These are phyloP conservation scores for Drechslerella dactyloides DNA, from an alignment of 2,329 filamentous ascomycete genomes.

Conservation along the genomic window DNA sequence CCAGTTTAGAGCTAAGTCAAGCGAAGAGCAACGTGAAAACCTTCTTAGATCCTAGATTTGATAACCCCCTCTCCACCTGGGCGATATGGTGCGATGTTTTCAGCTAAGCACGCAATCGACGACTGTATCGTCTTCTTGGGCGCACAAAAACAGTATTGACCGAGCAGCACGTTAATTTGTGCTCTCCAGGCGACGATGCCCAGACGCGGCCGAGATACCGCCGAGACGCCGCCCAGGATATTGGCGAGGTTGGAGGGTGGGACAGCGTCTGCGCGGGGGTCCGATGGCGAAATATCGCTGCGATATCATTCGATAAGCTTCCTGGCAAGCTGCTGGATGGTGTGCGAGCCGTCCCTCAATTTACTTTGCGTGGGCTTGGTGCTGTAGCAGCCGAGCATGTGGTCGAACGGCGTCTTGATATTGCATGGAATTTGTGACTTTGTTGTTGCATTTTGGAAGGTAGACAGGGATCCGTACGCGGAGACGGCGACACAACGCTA, in stretches of 20 bases:
- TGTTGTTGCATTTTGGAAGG: conserved; percentile 44
- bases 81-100: conserved; percentile 38
- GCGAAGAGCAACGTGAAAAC: not conserved
- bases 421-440: not conserved
- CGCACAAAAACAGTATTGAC: not conserved
- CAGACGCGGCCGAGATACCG: conserved; percentile 24
- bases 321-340: conserved; percentile 14
- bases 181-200: conserved; percentile 23
- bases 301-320: conserved; percentile 49
- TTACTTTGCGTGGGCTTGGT: conserved; percentile 20
- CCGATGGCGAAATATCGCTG: conserved; percentile 46
- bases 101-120: conserved; percentile 37
- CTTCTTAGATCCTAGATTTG: conserved; percentile 3
- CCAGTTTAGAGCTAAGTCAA: not conserved
- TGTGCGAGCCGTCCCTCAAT: conserved; percentile 28
- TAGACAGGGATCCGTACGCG: not conserved
- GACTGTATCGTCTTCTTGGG: conserved; percentile 12
- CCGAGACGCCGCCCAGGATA: conserved; percentile 41
- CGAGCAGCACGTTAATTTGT: conserved; percentile 1
- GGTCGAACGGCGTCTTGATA: not conserved
- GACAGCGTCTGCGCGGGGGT: not conserved
- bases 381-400: conserved; percentile 9
- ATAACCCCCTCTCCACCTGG: conserved; percentile 27
- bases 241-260: conserved; percentile 22
- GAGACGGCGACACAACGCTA: conserved; percentile 24